Conservation (phyloP, 2,329 filamentous ascomycete genomes). For the Gaeumannomyces sp. region DNA sequence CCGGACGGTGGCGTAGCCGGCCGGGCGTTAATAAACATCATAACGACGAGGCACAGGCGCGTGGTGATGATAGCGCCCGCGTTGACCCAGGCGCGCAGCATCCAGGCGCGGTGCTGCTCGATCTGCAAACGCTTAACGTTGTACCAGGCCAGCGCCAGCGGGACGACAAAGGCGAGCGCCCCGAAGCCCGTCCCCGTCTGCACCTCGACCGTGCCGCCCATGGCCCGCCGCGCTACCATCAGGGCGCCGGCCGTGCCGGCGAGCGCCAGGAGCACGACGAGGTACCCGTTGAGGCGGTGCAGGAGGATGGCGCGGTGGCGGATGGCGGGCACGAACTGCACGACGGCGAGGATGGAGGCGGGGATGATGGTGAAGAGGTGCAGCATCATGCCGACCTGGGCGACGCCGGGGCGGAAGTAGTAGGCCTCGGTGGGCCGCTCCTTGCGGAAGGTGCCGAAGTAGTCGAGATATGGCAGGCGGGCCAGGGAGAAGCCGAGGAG, state of each 20-base stretch:
- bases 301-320: constrained; percentile 42
- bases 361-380: constrained; percentile 42
- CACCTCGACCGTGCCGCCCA: constrained; percentile 47
- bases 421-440: constrained; percentile 31
- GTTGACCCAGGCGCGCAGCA: constrained; percentile 51
- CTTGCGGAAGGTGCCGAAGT: constrained; percentile 31
- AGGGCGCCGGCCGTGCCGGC: constrained; percentile 42
- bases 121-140: constrained; percentile 49
- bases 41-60: constrained; percentile 39
- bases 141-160: constrained; percentile 16
- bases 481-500: constrained; percentile 42
- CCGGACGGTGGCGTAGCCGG: constrained; percentile 21
- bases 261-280: constrained; percentile 41
- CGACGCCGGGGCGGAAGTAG: constrained; percentile 25
- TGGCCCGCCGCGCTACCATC: constrained; percentile 43
- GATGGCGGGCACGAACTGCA: constrained; percentile 43
- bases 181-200: constrained; percentile 39
- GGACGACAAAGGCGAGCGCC: constrained; percentile 34
- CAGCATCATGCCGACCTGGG: constrained; percentile 35
- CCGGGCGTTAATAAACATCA: constrained; percentile 29
- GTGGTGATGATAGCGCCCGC: constrained; percentile 46
- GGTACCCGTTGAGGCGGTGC: constrained; percentile 56
- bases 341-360: constrained; percentile 34
- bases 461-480: constrained; percentile 42
- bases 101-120: constrained; percentile 59